Percentiles rank a stretch among this genome's conserved stretches.
These are phyloP conservation scores for Syzygium malaccense DNA, from an alignment of 441 rosid genomes.

Conservation along the genomic window DNA sequence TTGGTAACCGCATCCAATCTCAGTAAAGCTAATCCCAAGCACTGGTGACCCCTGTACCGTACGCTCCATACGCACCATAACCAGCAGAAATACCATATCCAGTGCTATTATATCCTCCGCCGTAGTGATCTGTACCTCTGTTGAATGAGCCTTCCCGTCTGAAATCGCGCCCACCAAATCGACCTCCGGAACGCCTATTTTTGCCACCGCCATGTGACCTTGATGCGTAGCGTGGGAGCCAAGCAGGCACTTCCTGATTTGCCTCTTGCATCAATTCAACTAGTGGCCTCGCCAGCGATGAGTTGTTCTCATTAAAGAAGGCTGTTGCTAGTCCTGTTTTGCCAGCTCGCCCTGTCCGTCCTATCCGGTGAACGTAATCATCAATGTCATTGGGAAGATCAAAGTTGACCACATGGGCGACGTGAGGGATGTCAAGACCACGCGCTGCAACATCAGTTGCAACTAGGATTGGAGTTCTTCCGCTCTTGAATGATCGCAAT, in stretches of 20 bases:
- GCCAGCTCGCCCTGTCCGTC: constrained; percentile 94
- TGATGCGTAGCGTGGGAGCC: constrained; percentile 71
- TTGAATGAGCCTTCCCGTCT: constrained; percentile 47
- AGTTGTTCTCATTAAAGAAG: constrained; percentile 79
- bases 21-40: constrained; percentile 62
- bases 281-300: constrained; percentile 62
- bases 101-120: constrained; percentile 37
- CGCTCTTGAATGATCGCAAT: constrained; percentile 75
- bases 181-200: constrained; percentile 64
- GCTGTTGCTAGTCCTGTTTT: constrained; percentile 88
- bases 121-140: constrained; percentile 31
- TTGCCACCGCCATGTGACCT: constrained; percentile 52
- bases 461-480: constrained; percentile 81
- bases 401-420: constrained; percentile 87
- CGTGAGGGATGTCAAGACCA: constrained; percentile 92
- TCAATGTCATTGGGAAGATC: constrained; percentile 96
- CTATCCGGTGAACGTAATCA: constrained; percentile 92
- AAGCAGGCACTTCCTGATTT: constrained; percentile 90
- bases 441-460: constrained; percentile 97
- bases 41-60: constrained; percentile 53
- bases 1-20: not conserved
- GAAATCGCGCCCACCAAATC: constrained; percentile 63
- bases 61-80: constrained; percentile 22
- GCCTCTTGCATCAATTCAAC: constrained; percentile 87
- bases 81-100: constrained; percentile 48